Base-by-base conservation (phyloP, 139 green algal species). In the Chlamydomonas asymmetrica region DNA sequence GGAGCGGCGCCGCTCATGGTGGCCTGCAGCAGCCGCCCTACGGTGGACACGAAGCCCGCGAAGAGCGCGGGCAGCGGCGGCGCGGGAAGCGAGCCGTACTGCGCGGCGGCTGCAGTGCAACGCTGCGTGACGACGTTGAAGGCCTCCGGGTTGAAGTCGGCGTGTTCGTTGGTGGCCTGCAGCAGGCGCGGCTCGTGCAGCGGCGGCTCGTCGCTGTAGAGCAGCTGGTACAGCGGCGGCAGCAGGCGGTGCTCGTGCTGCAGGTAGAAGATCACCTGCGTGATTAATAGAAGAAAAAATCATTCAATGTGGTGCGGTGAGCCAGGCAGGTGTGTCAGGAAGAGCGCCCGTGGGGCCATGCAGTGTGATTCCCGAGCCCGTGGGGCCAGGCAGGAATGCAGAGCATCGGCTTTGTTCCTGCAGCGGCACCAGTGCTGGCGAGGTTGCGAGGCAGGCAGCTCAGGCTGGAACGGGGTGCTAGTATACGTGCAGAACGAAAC, bases 191-290 rank as follows among this genome's bases (percentile, higher is more conserved):
- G 59, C 10, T 23, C 63, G 25, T 0, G 16, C 3, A 25, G 22
- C 2, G 54, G 38, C 3, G 75, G 75, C n/a, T 1, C 2, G 8
- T 66, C 45, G 1, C 62, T 48, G 43, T 70, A 71, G 43, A 81
- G 54, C 43, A 81, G 75, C 48, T 45, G 23, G 57, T 66, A 60
- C 43, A 81, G 66, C 27, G 75, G 75, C n/a, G 75, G 75, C 66
- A 81, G 75, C 16, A 75, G 35, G 20, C 45, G 37, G 41, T 49
- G 61, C 25, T 65, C 8, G 0, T 22, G 38, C 56, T 81, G 75
- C 27, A 81, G 66, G 43, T 71, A 81, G 32, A 69, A 74, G 8
- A 81, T 67, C 34, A 73, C 69, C 74, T 80, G 74, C 3, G 32
- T 34, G 9, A 74, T 18, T 41, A 68, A 23, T 16, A 27, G 31